Base-by-base conservation (phyloP, 306 rosid genomes). In the Pyrus pyrifolia region DNA sequence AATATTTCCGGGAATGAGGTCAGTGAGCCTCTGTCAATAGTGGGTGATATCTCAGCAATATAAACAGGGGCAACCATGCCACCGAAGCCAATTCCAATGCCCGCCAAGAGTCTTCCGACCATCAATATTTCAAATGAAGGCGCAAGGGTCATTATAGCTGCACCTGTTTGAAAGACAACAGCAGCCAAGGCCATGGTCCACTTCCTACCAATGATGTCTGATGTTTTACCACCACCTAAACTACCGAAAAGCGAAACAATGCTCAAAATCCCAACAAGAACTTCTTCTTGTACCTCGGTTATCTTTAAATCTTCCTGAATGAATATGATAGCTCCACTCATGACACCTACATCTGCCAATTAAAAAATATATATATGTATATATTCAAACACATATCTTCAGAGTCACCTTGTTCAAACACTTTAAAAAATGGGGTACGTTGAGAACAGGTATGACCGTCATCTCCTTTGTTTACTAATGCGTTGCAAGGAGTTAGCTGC, bases 111-210 rank as follows among this genome's bases (percentile, higher is more conserved):
- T 82, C 98, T 86, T 65, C 97, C 97, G 3, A 85, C 22, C 85
- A 89, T 79, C 25, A 94, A 77, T 53, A 91, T 72, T 84, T 76
- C 70, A 72, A 90, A 93, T 14, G 98, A 86, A 81, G 93, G 96
- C 3, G 98, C 93, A 27, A 91, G 63, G 35, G 96, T 86, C 98
- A 91, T 94, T 29, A 87, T 73, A 51, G 81, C 84, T 64, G 95
- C 96, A 70, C 98, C 98, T 19, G 61, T 19, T 87, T 90, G 98
- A 71, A 94, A 94, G 62, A 91, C 45, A 74, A 89, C 77, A 7
- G 96, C 96, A 70, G 97, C 98, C 52, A 90, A 82, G 22, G 88
- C 97, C 97, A 94, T 94, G 22, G 98, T 94, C 97, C 98, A 93
- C 85, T 91, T 94, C 79, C 98, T 82, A 68, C 98, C 98, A 23